A percentile compares a stretch with the other conserved stretches of the same genome.
Evolutionary conservation across 495 filamentous ascomycete genomes (phyloP).

Genomic region (Cetradonia linearis): DNA sequence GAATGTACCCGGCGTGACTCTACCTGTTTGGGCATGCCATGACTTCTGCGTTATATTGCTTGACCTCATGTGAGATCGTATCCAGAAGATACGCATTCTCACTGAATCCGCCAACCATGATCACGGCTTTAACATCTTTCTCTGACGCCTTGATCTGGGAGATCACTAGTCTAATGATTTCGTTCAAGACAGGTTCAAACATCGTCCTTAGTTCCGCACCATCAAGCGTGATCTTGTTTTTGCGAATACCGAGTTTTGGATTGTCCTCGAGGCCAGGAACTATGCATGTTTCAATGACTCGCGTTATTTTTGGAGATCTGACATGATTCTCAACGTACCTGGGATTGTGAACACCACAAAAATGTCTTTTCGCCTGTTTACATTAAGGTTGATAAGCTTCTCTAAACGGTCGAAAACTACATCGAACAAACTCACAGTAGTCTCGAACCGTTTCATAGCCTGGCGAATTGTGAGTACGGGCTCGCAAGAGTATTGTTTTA

Average conservation of each 20-base stretch:
- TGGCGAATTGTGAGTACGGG: neutral
- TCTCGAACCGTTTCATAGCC: constrained; percentile 22
- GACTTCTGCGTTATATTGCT: constrained; percentile 18
- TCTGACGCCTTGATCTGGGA: constrained; percentile 43
- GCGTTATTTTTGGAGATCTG: neutral
- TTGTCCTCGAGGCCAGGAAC: constrained; percentile 24
- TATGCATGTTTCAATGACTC: neutral
- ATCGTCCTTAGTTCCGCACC: constrained; percentile 48
- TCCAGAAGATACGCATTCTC: constrained; percentile 50
- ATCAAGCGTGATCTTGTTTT: constrained; percentile 49
- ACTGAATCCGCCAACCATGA: constrained; percentile 59
- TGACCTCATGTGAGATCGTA: constrained; percentile 11
- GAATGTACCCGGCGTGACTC: constrained; percentile 15
- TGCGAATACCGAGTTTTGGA: constrained; percentile 45
- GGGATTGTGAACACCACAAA: constrained; percentile 22
- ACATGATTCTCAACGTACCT: constrained; percentile 4
- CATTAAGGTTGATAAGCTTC: neutral
- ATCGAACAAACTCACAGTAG: constrained; percentile 1
- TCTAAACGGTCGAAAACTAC: neutral
- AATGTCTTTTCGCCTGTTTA: constrained; percentile 17
- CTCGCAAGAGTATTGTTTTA: neutral
- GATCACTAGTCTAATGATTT: constrained; percentile 51
- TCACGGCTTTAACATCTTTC: constrained; percentile 39
- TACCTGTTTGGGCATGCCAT: constrained; percentile 23
- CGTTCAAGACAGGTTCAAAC: constrained; percentile 55